phyloP scores from a whole-genome alignment of 306 rosid species.

The Dalbergia oliveri region DNA sequence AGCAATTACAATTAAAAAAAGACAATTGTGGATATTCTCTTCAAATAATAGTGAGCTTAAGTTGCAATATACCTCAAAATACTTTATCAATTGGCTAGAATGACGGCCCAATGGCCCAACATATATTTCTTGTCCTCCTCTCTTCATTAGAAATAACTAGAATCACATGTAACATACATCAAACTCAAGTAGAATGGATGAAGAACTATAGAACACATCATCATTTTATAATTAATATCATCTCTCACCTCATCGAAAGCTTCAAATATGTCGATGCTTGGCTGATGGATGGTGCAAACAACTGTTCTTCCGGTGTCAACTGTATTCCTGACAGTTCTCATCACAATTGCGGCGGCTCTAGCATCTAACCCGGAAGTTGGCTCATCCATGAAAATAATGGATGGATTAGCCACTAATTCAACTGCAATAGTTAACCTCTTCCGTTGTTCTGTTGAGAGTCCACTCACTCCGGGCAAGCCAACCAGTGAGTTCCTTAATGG shows the following conservation, averaged over 20 bases:
- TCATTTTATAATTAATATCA: not conserved
- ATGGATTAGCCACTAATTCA: slow-evolving; percentile 88
- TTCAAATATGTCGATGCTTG: slow-evolving; percentile 87
- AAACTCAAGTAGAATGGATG: slow-evolving; percentile 5
- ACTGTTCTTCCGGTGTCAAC: slow-evolving; percentile 95
- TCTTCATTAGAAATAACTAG: slow-evolving; percentile 65
- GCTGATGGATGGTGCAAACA: slow-evolving; percentile 96
- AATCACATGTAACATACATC: slow-evolving; percentile 22
- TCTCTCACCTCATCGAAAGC: slow-evolving; percentile 72
- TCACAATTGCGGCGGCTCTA: slow-evolving; percentile 93
- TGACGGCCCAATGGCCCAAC: slow-evolving; percentile 77
- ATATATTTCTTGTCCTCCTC: slow-evolving; percentile 79
- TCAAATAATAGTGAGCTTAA: slow-evolving; percentile 6
- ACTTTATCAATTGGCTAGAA: slow-evolving; percentile 64
- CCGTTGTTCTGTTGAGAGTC: slow-evolving; percentile 90
- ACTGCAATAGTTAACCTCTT: slow-evolving; percentile 91
- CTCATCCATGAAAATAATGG: slow-evolving; percentile 94
- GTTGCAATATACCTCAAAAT: slow-evolving; percentile 64
- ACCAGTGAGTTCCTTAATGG: slow-evolving; percentile 63
- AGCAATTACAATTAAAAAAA: slow-evolving; percentile 2
- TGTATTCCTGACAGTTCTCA: slow-evolving; percentile 90
- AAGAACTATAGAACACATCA: not conserved
- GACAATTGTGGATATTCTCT: slow-evolving; percentile 1
- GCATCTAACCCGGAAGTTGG: slow-evolving; percentile 98
- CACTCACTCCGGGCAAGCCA: slow-evolving; percentile 78